Percentiles rank a stretch among this genome's conserved stretches.
Evolutionary conservation across 73 alveolate species (phyloP).

Genomic region (Blepharisma japonicum): DNA sequence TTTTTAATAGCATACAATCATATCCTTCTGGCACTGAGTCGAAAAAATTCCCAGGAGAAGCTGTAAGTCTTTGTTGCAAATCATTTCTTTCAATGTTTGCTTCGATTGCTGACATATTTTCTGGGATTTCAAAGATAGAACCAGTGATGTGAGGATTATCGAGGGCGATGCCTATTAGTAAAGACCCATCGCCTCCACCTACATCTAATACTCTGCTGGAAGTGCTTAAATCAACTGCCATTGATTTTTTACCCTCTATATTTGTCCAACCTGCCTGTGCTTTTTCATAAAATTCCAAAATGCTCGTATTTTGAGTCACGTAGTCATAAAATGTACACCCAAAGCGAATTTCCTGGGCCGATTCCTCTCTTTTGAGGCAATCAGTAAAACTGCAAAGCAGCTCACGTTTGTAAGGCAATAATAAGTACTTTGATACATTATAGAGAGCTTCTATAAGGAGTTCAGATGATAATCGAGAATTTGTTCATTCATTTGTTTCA

Average conservation of each 20-base stretch:
- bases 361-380: too few species aligned
- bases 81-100: background rate
- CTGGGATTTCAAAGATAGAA: background rate
- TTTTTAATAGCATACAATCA: background rate
- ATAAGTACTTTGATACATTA: too few species aligned
- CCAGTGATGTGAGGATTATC: background rate
- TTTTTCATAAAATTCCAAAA: background rate
- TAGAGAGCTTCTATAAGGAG: too few species aligned
- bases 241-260: background rate
- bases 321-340: too few species aligned
- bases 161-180: background rate
- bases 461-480: too few species aligned
- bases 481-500: too few species aligned
- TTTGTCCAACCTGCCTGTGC: background rate
- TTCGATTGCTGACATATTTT: background rate
- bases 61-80: background rate
- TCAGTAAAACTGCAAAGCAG: too few species aligned
- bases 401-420: too few species aligned
- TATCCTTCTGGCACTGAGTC: background rate
- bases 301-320: too few species aligned
- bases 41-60: background rate
- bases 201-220: background rate
- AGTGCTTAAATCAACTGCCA: background rate
- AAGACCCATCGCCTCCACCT: constrained; percentile 2
- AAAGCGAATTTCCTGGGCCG: too few species aligned